Evolutionary conservation across 2,329 filamentous ascomycete species (phyloP), one percentile per base, ranked within the genome.

Genomic region (Dothiorella sarmentorum): DNA sequence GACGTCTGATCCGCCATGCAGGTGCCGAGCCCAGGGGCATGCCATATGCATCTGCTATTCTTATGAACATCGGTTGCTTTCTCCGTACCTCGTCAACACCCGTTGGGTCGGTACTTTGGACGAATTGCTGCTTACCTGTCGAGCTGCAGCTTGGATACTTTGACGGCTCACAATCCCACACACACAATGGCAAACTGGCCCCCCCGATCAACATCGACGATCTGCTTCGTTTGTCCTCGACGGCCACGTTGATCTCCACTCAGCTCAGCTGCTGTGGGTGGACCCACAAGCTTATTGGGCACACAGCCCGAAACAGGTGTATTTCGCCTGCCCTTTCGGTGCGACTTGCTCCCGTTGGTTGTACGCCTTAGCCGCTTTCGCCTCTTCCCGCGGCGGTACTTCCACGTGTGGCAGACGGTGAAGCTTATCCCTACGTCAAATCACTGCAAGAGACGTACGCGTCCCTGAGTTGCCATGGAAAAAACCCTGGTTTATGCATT

Each of bases 371-470:
- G 20, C 47, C 18, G 4, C 18, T 26, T 35, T 38, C 31, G 31
- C 31, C 22, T 37, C 29, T 51, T n/a, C 29, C 20, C 45, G 31
- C 45, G 45, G 29, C 20, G 2, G 4, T 26, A 26, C 13, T 37
- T 52, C 47, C 33, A 52, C 15, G 20, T 37, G 47, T 37, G 20
- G 33, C 13, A 7, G 11, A 11, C 31, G 7, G 13, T n/a, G 13
- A 11, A 52, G 31, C 15, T 38, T 38, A 52, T 52, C 47, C 47
- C 13, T 52, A 52, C 47, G 13, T 52, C 20, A 38, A 52, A 9
- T 22, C 7, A 5, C n/a, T 3, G 5, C 3, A 26, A 20, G 26
- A 33, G 15, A 13, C 13, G 31, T 33, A 20, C 47, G 15, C 22
- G 18, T 51, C 29, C 7, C 31, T 10, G 13, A 3, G 20, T 15